Base-by-base conservation (phyloP, 2,329 filamentous ascomycete genomes). In the Exophiala calicioides region DNA sequence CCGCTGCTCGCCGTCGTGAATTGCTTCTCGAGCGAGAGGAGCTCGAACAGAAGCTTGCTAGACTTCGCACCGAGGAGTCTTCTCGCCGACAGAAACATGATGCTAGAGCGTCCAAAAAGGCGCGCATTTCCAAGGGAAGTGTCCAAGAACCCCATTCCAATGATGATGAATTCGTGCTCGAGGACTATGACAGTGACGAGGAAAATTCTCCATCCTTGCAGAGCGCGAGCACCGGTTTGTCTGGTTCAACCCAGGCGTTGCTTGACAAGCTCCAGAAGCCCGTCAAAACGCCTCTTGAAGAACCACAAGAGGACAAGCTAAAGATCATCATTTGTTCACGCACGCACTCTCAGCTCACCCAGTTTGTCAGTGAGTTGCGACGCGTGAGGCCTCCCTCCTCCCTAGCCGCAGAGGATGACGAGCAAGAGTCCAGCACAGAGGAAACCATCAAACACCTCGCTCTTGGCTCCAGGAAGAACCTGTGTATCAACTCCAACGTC, bases 281-380 rank as follows among this genome's bases (percentile, higher is more conserved):
- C 24, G 47, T 59, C 21, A 60, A 55, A 16, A 40, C 46, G 43
- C 58, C 65, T 12, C 69, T 74, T 5, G 70, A 78, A 6, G 67
- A 74, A n/a, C 73, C 79, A 27, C 65, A 76, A 5, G 74, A 80
- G 9, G 81, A 88, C 44, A 82, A 85, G 55, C 73, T 86, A 39
- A 95, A 91, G 75, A 87, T 96, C 40, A 95, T 88, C 66, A 95
- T 91, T 68, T 93, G 90, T 45, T 96, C 90, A 5, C 80, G 90
- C 62, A 96, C 90, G 1, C 90, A 96, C 66, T 96, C 90, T 2
- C 90, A 96, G 62, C 70, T 96, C 10, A 85, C 86, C 1, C 90
- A 96, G 62, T 95, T 96, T 65, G 84, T 91, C 13, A 79, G 82
- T 31, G 90, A 96, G 65, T 70, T 96, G 38, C 81, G 84, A 1